Evolutionary conservation across 2,329 filamentous ascomycete species (phyloP).

Genomic region (Ceratocystis huliohia): DNA sequence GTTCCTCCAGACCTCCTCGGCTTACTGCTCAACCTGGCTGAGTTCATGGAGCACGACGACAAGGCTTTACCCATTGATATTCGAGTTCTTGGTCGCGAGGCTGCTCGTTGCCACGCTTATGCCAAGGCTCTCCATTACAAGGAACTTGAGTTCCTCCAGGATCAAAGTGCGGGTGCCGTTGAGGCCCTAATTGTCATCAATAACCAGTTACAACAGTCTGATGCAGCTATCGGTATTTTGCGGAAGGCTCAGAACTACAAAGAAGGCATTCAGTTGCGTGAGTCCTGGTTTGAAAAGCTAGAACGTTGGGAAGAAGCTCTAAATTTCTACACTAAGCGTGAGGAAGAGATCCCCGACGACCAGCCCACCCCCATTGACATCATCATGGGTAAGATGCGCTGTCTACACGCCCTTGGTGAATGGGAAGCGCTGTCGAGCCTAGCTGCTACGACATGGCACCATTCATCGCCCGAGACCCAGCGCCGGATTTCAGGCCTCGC

Average conservation of each 20-base stretch:
- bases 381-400: constrained; percentile 99
- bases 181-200: constrained; percentile 98
- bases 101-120: constrained; percentile 92
- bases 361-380: constrained; percentile 66
- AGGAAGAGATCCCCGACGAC: constrained; percentile 28
- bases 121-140: constrained; percentile 98
- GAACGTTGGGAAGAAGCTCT: constrained; percentile 97
- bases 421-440: constrained; percentile 88
- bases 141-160: constrained; percentile 93
- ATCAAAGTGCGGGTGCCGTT: constrained; percentile 88
- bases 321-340: constrained; percentile 73
- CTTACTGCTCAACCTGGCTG: constrained; percentile 84
- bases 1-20: constrained; percentile 93
- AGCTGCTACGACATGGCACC: constrained; percentile 86
- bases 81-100: constrained; percentile 81
- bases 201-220: constrained; percentile 95
- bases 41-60: constrained; percentile 99
- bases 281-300: constrained; percentile 98
- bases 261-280: constrained; percentile 82
- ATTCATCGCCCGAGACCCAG: constrained; percentile 75
- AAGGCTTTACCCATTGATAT: constrained; percentile 98
- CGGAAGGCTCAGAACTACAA: constrained; percentile 91
- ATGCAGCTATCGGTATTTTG: constrained; percentile 94
- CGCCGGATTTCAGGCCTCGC: constrained; percentile 85
- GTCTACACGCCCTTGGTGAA: constrained; percentile 88